Percentiles rank a stretch among this genome's conserved stretches.
phyloP scores from a whole-genome alignment of 225 moss, liverwort and hornwort species.

The Polytrichum formosum region DNA sequence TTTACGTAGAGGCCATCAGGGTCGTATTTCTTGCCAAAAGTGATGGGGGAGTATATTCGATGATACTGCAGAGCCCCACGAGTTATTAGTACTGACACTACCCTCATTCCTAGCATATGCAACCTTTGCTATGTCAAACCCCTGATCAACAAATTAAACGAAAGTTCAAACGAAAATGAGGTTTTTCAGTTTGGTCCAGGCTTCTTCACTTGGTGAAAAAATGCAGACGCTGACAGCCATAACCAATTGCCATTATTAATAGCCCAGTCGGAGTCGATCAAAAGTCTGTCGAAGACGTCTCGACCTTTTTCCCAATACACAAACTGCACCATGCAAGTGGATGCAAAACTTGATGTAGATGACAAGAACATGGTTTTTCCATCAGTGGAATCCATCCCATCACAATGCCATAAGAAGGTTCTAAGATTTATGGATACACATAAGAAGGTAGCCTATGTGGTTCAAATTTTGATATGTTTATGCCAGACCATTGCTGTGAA shows the following conservation, averaged over 20 bases:
- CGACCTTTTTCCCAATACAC: slow-evolving; percentile 98
- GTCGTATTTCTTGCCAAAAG: slow-evolving; percentile 92
- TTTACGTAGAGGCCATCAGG: slow-evolving; percentile 83
- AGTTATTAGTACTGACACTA: too few species aligned
- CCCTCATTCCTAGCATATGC: too few species aligned
- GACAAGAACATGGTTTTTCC: too few species aligned
- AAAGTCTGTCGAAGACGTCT: slow-evolving; percentile 93
- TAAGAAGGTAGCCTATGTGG: too few species aligned
- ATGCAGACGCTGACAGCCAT: slow-evolving; percentile 97
- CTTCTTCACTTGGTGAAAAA: slow-evolving; percentile 68
- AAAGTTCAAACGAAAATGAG: slow-evolving; percentile 4
- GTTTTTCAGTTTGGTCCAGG: background rate
- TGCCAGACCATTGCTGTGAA: background rate
- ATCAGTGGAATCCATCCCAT: too few species aligned
- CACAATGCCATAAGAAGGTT: too few species aligned
- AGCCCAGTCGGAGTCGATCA: slow-evolving; percentile 93
- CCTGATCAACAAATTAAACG: background rate
- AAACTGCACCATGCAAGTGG: slow-evolving; percentile 46
- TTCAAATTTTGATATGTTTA: too few species aligned
- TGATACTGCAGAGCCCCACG: slow-evolving; percentile 62
- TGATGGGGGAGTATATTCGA: slow-evolving; percentile 87
- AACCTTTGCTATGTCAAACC: too few species aligned
- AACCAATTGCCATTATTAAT: slow-evolving; percentile 98
- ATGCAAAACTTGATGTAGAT: too few species aligned
- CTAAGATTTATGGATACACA: too few species aligned